These are phyloP conservation scores for Cercospora zeina DNA, from an alignment of 2,329 filamentous ascomycete species.

Conservation along the genomic window DNA sequence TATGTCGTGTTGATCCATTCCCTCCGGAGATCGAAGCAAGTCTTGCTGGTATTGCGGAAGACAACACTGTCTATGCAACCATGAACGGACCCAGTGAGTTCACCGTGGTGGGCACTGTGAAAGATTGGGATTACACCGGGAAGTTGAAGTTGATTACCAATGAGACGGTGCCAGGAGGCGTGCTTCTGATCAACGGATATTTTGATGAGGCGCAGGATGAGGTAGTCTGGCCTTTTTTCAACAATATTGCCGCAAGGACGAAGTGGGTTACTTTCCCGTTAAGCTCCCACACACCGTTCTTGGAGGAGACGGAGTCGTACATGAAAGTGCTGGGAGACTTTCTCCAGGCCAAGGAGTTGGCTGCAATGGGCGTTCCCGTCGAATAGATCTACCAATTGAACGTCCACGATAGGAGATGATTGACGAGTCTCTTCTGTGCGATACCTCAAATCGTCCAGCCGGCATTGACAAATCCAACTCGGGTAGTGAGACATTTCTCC, in stretches of 20 bases:
- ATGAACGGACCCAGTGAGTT: constrained; percentile 42
- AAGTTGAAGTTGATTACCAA: constrained; percentile 44
- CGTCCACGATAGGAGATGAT: not conserved
- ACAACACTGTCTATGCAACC: constrained; percentile 42
- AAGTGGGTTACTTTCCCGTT: constrained; percentile 46
- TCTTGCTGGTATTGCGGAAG: constrained; percentile 35
- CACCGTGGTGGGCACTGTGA: constrained; percentile 45
- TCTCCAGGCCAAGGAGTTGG: not conserved
- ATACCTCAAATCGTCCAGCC: not conserved
- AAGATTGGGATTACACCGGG: constrained; percentile 43
- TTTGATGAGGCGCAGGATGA: constrained; percentile 46
- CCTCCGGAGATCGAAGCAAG: constrained; percentile 33
- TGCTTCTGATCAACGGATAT: constrained; percentile 47
- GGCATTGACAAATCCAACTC: not conserved
- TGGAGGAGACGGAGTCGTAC: constrained; percentile 45
- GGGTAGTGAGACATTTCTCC: not conserved
- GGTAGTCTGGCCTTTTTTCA: constrained; percentile 42
- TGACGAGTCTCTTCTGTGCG: not conserved
- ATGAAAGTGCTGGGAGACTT: constrained; percentile 35
- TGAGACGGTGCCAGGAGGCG: constrained; percentile 31
- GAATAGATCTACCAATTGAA: not conserved
- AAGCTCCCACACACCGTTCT: constrained; percentile 41
- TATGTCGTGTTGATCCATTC: constrained; percentile 38
- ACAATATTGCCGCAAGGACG: constrained; percentile 41
- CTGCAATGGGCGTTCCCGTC: not conserved